Base-by-base conservation (phyloP, 2,329 filamentous ascomycete species). In the Neofusicoccum sp. region DNA sequence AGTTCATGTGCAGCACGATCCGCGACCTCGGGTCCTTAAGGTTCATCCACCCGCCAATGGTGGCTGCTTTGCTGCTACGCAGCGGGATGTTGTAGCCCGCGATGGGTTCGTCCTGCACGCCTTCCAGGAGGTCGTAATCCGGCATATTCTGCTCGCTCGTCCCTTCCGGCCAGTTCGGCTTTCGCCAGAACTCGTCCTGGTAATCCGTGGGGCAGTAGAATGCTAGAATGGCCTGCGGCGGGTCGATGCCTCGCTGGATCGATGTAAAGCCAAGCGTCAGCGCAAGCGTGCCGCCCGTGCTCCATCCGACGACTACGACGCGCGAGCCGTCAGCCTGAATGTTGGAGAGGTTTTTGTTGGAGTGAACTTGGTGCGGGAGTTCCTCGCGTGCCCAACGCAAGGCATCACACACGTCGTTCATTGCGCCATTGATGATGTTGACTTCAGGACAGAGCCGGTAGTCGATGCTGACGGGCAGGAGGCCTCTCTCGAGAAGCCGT, bases 361-460 rank as follows among this genome's bases (percentile, higher is more conserved):
- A 20, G 20, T 20, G 20, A 20, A 20, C 20, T 20, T 20, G 20
- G 1, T 64, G 30, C 0, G 70, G 72, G 1, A 82, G 68, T 0
- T 61, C 63, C 0, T 68, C 61, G 1, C 75, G 70, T 0, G 72
- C 71, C 79, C 80, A 83, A 0, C 57, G 7, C 1, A 79, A 67
- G 1, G 80, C 78, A 62, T 81, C 77, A 12, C 72, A 66, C 0
- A 76, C 71, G 63, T 84, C 82, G 2, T 64, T 63, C 67, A 84
- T 76, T 0, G 82, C 74, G 0, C 82, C 82, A 1, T 80, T 75
- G 3, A 72, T 49, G 3, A 84, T 64, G 20, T 68, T 77, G 2
- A 76, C 70, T 44, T 83, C 79, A 0, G 81, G 82, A 60, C 80
- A 83, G 1, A 84, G 73, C 0, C 80, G 70, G 62, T 83, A 81